phyloP scores from a whole-genome alignment of 2,329 filamentous ascomycete species.

The Ophiostoma montium region DNA sequence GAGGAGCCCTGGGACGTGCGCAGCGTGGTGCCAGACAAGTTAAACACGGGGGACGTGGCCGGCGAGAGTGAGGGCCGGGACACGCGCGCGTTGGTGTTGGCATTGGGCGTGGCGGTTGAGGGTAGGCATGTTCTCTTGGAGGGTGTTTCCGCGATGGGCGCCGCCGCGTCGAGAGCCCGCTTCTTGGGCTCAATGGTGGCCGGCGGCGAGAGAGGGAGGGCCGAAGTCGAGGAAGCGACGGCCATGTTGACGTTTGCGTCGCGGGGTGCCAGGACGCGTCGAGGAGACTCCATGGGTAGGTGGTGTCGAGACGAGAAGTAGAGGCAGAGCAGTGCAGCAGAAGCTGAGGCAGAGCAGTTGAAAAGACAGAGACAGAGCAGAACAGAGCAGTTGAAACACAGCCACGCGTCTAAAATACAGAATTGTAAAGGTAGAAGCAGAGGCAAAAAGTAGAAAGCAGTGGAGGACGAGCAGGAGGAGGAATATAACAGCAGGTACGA shows the following conservation, averaged over 20 bases:
- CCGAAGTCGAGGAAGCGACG: not conserved
- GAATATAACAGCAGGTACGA: not conserved
- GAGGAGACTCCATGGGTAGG: constrained; percentile 6
- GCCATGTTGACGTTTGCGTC: constrained; percentile 7
- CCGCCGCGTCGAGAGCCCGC: not conserved
- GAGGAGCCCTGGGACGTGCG: constrained; percentile 34
- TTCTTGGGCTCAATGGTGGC: constrained; percentile 1
- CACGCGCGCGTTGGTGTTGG: not conserved
- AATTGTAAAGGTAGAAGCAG: not conserved
- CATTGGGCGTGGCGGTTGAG: constrained; percentile 19
- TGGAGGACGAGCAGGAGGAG: not conserved
- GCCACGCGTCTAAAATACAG: not conserved
- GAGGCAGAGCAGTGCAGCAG: not conserved
- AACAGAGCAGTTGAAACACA: not conserved
- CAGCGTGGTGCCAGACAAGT: constrained; percentile 27
- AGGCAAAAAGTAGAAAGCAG: not conserved
- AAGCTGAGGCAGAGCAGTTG: not conserved
- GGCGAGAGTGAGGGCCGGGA: not conserved
- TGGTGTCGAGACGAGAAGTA: not conserved
- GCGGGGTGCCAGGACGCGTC: constrained; percentile 34
- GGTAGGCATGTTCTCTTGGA: not conserved
- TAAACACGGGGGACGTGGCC: constrained; percentile 33
- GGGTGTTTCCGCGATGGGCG: not conserved
- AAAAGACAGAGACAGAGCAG: not conserved
- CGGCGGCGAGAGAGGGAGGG: not conserved